Conservation (phyloP, 1,284 basidiomycete genomes). For the Cystobasidiaceae sp. region DNA sequence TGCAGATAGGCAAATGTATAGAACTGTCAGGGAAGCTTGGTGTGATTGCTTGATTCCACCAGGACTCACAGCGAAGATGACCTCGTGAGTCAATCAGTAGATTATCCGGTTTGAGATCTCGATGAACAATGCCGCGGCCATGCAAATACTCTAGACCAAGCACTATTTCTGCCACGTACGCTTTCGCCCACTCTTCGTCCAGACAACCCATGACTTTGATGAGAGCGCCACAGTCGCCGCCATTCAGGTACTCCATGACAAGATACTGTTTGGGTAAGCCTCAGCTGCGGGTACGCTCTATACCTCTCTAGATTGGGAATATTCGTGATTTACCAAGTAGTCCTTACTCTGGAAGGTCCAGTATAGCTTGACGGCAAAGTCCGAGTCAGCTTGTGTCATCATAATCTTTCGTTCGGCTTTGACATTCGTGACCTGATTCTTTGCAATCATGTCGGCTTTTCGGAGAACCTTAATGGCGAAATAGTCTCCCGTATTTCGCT, state of each 20-base stretch:
- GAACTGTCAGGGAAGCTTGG: neutral
- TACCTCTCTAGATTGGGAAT: no score
- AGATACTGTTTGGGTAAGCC: slow-evolving; percentile 45
- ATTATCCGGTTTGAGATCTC: slow-evolving; percentile 98
- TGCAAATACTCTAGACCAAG: slow-evolving; percentile 94
- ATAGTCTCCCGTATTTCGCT: slow-evolving; percentile 96
- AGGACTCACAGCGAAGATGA: slow-evolving; percentile 65
- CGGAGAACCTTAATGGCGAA: slow-evolving; percentile 99
- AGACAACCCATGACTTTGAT: slow-evolving; percentile 92
- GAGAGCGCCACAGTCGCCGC: slow-evolving; percentile 92
- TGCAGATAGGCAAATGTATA: neutral
- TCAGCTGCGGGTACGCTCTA: neutral
- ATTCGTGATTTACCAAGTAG: slow-evolving; percentile 39
- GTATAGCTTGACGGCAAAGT: slow-evolving; percentile 61
- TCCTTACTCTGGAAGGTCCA: slow-evolving; percentile 51
- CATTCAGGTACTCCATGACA: slow-evolving; percentile 60
- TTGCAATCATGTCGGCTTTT: slow-evolving; percentile 99
- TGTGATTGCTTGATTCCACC: no score
- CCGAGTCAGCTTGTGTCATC: slow-evolving; percentile 98
- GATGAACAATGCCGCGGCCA: slow-evolving; percentile 89
- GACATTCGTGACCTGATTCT: slow-evolving; percentile 99
- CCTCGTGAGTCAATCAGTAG: slow-evolving; percentile 92
- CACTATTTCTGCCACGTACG: slow-evolving; percentile 93
- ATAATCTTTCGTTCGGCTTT: slow-evolving; percentile 99
- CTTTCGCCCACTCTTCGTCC: slow-evolving; percentile 92